phyloP scores from a whole-genome alignment of 2,329 filamentous ascomycete species.

The Chaetomiaceae sp. region DNA sequence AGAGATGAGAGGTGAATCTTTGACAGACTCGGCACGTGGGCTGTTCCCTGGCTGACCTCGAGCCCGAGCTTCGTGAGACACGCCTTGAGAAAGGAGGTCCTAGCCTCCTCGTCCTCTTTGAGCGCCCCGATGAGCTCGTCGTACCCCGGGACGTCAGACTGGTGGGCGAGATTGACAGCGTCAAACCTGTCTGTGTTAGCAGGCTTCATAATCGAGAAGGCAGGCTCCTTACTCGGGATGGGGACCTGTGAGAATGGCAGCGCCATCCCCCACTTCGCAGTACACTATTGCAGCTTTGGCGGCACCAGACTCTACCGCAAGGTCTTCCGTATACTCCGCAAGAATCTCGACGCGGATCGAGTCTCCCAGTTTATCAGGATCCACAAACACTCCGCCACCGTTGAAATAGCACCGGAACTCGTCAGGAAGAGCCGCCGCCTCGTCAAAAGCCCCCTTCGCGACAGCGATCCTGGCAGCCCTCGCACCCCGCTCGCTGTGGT shows the following conservation, averaged over 20 bases:
- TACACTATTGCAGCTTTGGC: conserved; percentile 77
- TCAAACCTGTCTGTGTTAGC: conserved; percentile 61
- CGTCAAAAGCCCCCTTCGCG: conserved; percentile 52
- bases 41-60: conserved; percentile 65
- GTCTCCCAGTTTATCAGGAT: conserved; percentile 55
- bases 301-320: conserved; percentile 71
- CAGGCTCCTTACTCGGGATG: conserved; percentile 71
- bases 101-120: conserved; percentile 61
- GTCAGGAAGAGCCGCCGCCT: conserved; percentile 48
- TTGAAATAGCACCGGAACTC: conserved; percentile 82
- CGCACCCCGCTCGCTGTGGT: conserved; percentile 81
- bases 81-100: conserved; percentile 72
- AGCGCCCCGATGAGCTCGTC: conserved; percentile 64
- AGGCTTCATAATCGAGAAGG: not conserved
- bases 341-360: conserved; percentile 71
- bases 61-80: conserved; percentile 77
- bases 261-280: conserved; percentile 76
- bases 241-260: conserved; percentile 74
- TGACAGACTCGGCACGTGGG: conserved; percentile 73
- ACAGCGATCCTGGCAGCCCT: conserved; percentile 66
- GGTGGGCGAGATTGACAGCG: conserved; percentile 67
- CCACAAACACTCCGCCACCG: conserved; percentile 88
- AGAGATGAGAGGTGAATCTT: conserved; percentile 75
- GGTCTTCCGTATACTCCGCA: conserved; percentile 69
- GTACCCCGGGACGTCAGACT: conserved; percentile 65